Evolutionary conservation across 495 filamentous ascomycete genomes (phyloP), one percentile per base, ranked within the genome.

Genomic region (Apiosordaria backusii): DNA sequence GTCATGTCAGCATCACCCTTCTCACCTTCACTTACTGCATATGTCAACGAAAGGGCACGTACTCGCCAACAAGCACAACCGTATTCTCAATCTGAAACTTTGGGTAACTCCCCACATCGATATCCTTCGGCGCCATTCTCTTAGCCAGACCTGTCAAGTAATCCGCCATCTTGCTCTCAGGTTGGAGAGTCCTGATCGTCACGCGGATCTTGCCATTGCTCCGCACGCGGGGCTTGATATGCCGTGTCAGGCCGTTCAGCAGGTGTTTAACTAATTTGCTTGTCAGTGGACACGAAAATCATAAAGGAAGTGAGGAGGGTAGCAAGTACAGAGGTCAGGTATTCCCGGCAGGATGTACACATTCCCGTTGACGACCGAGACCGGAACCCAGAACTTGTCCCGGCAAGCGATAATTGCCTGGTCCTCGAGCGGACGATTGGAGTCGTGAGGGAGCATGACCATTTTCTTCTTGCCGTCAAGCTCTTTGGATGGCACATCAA

Each of bases 71-170:
- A 25, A 99, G 80, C 24, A 95, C 98, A 27, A 99, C 91, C 0
- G 92, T 93, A 74, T 99, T 99, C 26, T 84, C 83, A 71, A 87
- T 87, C 82, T 90, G 94, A 0, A 93, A 97, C 58, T 92, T 81
- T 23, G 95, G 95, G 78, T 99, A 99, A 73, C 92, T 96, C 7
- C 95, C 95, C n/a, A 99, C 91, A 79, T 97, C 97, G 62, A 99
- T 84, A 0, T 91, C 92, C 68, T 84, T 84, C 0, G 84, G 77
- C 74, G 86, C 86, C 7, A 91, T 91, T 75, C 83, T 86, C 16
- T 74, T 82, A 15, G 93, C 91, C 64, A 99, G 78, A 68, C 89
- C 85, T 3, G 92, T 92, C 76, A 99, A 78, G 71, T 90, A 97
- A 50, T 79, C 83, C 9, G 95, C 94, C 7, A 98, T 86, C 3